Conservation (phyloP, 768 basidiomycete species). For the Naganishia vaughanmartiniae region DNA sequence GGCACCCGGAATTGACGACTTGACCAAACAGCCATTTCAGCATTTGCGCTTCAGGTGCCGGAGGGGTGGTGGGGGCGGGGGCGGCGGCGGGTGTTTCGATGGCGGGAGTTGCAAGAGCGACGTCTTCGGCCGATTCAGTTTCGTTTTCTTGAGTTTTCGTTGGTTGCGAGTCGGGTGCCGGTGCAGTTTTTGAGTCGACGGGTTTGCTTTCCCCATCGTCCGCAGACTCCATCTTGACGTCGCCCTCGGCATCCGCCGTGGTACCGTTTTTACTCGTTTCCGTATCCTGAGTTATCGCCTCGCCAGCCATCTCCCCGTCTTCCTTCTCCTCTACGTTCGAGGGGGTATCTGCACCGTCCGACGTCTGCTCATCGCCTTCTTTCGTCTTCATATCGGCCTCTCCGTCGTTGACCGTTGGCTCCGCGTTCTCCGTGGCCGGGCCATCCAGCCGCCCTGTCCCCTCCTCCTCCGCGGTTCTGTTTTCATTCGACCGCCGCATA, state of each 20-base stretch:
- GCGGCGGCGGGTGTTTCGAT: not conserved
- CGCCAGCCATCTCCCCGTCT: slow-evolving; percentile 2
- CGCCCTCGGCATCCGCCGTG: not conserved
- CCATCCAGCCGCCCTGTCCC: not conserved
- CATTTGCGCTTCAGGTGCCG: slow-evolving; percentile 8
- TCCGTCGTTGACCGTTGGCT: not conserved
- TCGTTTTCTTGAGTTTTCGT: not conserved
- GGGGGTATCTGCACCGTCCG: not conserved
- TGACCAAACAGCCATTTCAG: slow-evolving; percentile 18
- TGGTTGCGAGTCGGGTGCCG: not conserved
- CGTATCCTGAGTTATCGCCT: not conserved
- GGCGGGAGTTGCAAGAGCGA: not conserved
- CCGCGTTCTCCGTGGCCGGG: not conserved
- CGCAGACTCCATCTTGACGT: not conserved
- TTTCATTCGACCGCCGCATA: slow-evolving; percentile 12
- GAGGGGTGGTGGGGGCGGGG: not conserved
- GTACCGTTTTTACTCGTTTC: not conserved
- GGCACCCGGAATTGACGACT: slow-evolving; percentile 25
- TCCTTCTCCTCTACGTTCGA: slow-evolving; percentile 1
- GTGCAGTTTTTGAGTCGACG: not conserved
- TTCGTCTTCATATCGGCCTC: not conserved
- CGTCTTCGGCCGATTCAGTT: no score
- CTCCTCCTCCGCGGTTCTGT: not conserved
- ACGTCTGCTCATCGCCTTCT: not conserved
- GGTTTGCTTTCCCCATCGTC: not conserved